A percentile compares a stretch with the other conserved stretches of the same genome.
phyloP scores from a whole-genome alignment of 768 basidiomycete genomes.

The Plicaturopsis crispa region DNA sequence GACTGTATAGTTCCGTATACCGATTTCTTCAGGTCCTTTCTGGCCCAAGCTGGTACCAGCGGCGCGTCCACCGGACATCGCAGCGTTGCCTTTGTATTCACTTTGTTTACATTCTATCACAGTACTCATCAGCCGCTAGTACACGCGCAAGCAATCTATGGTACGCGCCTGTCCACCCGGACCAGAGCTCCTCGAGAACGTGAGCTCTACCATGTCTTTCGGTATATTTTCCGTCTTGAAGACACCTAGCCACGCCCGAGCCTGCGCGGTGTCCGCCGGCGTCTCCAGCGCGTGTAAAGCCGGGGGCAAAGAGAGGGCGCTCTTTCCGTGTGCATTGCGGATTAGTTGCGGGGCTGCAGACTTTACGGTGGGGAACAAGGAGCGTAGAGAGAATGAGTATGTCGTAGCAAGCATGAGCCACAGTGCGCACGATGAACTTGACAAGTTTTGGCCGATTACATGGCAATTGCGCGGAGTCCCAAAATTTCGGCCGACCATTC shows the following conservation, averaged over 20 bases:
- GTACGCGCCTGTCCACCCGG: slow-evolving; percentile 72
- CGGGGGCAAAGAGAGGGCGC: slow-evolving; percentile 36
- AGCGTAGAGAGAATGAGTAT: too few species aligned
- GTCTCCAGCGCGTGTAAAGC: slow-evolving; percentile 24
- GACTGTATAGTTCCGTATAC: slow-evolving; percentile 27
- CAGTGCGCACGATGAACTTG: too few species aligned
- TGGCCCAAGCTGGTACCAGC: slow-evolving; percentile 72
- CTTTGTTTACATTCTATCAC: slow-evolving; percentile 78
- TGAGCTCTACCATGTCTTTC: slow-evolving; percentile 46
- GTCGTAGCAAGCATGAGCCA: too few species aligned
- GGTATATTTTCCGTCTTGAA: slow-evolving; percentile 44
- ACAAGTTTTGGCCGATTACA: too few species aligned
- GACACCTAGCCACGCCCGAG: slow-evolving; percentile 44
- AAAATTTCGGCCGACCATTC: too few species aligned
- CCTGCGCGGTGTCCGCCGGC: slow-evolving; percentile 34
- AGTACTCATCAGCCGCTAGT: slow-evolving; percentile 3
- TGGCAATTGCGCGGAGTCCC: too few species aligned
- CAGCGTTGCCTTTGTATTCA: slow-evolving; percentile 75
- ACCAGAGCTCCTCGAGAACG: slow-evolving; percentile 75
- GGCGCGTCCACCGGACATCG: slow-evolving; percentile 46
- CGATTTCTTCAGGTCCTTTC: slow-evolving; percentile 33
- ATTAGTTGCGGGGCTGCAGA: not conserved
- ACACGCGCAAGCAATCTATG: not conserved
- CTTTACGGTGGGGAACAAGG: too few species aligned
- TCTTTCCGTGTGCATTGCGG: slow-evolving; percentile 7